Evolutionary conservation across 148 eudicot genomes (phyloP).

Genomic region (Agrostemma githago): DNA sequence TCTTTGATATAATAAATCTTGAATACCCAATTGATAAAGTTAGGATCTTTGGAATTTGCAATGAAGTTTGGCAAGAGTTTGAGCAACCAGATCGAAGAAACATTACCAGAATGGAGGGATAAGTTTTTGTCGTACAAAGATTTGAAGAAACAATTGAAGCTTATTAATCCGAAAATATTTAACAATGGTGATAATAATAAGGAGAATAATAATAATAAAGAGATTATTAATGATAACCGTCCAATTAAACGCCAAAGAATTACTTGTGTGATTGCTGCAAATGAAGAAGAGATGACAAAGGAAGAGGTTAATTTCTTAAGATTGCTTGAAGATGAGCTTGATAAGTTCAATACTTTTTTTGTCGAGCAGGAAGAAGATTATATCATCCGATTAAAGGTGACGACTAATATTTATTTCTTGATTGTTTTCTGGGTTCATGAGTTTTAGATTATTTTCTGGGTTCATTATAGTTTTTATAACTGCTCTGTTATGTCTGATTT

Average conservation of each 20-base stretch:
- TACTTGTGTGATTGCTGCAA: conserved; percentile 20
- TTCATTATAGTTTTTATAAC: background rate
- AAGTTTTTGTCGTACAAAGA: conserved; percentile 89
- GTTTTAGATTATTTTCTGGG: background rate
- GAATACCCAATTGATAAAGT: conserved; percentile 1
- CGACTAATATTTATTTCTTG: background rate
- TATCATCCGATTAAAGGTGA: conserved; percentile 81
- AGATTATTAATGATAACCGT: conserved; percentile 18
- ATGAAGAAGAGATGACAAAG: conserved; percentile 41
- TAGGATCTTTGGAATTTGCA: background rate
- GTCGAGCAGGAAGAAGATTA: conserved; percentile 95
- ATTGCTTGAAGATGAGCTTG: conserved; percentile 76
- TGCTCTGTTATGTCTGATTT: background rate
- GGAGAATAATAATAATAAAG: conserved; percentile 11
- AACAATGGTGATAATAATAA: background rate
- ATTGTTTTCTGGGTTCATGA: background rate
- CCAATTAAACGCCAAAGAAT: conserved; percentile 47
- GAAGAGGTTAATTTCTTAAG: conserved; percentile 65
- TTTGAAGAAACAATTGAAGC: conserved; percentile 71
- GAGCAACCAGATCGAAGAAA: conserved; percentile 89
- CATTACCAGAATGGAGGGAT: conserved; percentile 94
- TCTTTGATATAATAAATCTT: conserved; percentile 1
- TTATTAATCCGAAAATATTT: conserved; percentile 45
- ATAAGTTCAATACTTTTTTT: conserved; percentile 81
- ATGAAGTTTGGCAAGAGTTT: conserved; percentile 97